Evolutionary conservation across 208 protist species (phyloP), one percentile per base, ranked within the genome.

Genomic region (Angomonas ambiguus): DNA sequence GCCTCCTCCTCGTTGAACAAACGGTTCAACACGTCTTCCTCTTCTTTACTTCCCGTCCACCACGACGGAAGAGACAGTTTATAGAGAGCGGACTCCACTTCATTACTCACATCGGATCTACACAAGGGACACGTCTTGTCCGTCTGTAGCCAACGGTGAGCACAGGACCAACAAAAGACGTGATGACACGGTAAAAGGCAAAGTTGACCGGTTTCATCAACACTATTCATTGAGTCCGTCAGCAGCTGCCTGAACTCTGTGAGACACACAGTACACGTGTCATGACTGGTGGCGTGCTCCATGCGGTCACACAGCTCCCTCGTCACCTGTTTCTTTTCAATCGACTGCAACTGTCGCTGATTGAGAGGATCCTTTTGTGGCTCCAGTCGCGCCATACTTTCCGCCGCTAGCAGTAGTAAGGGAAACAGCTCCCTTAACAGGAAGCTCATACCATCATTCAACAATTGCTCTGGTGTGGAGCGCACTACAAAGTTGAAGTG

Each of bases 331-430:
- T 45, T 45, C 38, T 16, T 8, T 45, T 45, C 11, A 45, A 45
- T 8, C 8, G 16, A 45, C 11, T 45, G 8, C 38, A 45, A 45
- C 38, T 45, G 38, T 45, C 38, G 38, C 16, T 45, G 11, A 45
- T 45, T 45, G 8, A 45, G 16, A 16, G 38, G 38, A n/a, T 45
- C 16, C 11, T n/a, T 45, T 99, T 38, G 97, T 98, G 51, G 97
- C 98, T 84, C 99, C 98, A 45, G 95, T 98, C 78, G 99, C 98
- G 62, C 98, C 98, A 70, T 99, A 98, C 83, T 99, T 99, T 31
- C 98, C 96, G 18, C 97, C 67, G 97, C 96, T 56, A 98, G 96
- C 11, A 99, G 93, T 42, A 99, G 82, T 25, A 99, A 93, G 27
- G 98, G 94, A n/a, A n/a, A n/a, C n/a, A n/a, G n/a, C n/a, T n/a